Conservation (phyloP, 176 grass and related monocot species). For the Aegilops speltoides region DNA sequence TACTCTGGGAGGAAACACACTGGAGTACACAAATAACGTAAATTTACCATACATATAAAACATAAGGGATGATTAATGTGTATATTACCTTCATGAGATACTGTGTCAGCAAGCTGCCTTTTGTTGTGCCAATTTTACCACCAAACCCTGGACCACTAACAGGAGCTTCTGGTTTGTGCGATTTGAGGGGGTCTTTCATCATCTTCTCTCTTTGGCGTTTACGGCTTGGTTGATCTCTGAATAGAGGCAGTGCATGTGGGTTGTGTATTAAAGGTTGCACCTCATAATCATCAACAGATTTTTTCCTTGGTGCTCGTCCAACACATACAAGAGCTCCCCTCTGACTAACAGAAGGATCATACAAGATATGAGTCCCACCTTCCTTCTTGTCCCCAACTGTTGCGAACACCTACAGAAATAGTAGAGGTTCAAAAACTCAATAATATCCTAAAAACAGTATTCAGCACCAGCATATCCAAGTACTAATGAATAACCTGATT, state of each 20-base stretch:
- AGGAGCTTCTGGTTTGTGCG: conserved; percentile 90
- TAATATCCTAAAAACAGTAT: conserved; percentile 24
- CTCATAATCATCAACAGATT: conserved; percentile 93
- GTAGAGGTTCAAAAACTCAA: conserved; percentile 4
- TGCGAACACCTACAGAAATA: conserved; percentile 73
- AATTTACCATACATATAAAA: neutral
- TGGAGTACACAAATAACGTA: conserved; percentile 12
- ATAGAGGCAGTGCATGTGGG: conserved; percentile 87
- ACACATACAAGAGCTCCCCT: conserved; percentile 95
- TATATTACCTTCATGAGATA: conserved; percentile 86
- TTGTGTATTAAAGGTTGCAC: conserved; percentile 94
- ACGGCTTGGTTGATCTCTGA: conserved; percentile 88
- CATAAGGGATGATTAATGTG: conserved; percentile 15
- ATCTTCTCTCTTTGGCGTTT: conserved; percentile 91
- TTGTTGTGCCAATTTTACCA: conserved; percentile 89
- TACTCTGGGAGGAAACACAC: neutral
- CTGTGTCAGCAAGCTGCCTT: conserved; percentile 93
- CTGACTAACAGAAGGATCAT: conserved; percentile 93
- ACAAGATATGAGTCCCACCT: conserved; percentile 86
- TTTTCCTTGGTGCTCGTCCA: conserved; percentile 85
- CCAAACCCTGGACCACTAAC: conserved; percentile 87
- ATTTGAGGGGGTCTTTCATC: conserved; percentile 88
- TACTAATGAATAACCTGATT: conserved; percentile 64
- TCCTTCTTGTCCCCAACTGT: conserved; percentile 97
- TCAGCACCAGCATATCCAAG: neutral